These are phyloP conservation scores for Aspergillus hortae DNA, from an alignment of 2,329 filamentous ascomycete genomes.

Conservation along the genomic window DNA sequence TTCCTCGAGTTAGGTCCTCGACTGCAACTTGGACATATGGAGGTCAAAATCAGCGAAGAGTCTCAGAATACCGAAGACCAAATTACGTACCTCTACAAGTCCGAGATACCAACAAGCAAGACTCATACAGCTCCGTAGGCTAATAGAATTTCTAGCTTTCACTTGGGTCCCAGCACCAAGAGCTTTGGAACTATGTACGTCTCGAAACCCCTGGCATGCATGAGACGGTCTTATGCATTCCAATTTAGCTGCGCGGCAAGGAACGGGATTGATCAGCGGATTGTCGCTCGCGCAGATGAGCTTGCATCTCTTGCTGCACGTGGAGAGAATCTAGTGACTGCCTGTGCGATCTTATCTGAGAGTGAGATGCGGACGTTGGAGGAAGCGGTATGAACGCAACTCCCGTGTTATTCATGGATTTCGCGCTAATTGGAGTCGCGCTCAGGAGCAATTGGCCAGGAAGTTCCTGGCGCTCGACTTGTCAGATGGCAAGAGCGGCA, in stretches of 20 bases:
- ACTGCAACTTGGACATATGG: conserved; percentile 58
- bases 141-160: conserved; percentile 38
- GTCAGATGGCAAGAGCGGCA: neutral
- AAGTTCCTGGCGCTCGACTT: conserved; percentile 15
- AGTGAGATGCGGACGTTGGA: conserved; percentile 65
- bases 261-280: conserved; percentile 71
- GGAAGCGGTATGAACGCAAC: conserved; percentile 52
- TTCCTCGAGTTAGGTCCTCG: conserved; percentile 46
- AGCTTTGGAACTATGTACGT: conserved; percentile 72
- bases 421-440: neutral
- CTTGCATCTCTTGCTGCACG: conserved; percentile 65
- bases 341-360: conserved; percentile 64
- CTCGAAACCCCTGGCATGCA: neutral
- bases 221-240: neutral
- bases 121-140: neutral
- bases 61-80: conserved; percentile 49
- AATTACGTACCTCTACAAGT: conserved; percentile 66
- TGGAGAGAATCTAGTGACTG: conserved; percentile 71
- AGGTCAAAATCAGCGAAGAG: conserved; percentile 46
- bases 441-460: conserved; percentile 12
- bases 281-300: conserved; percentile 73
- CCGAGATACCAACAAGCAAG: conserved; percentile 4
- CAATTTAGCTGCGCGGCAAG: conserved; percentile 67
- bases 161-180: conserved; percentile 65
- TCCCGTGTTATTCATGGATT: neutral